These are phyloP conservation scores for Termitomyces sp. DNA, from an alignment of 768 basidiomycete genomes.

Conservation along the genomic window DNA sequence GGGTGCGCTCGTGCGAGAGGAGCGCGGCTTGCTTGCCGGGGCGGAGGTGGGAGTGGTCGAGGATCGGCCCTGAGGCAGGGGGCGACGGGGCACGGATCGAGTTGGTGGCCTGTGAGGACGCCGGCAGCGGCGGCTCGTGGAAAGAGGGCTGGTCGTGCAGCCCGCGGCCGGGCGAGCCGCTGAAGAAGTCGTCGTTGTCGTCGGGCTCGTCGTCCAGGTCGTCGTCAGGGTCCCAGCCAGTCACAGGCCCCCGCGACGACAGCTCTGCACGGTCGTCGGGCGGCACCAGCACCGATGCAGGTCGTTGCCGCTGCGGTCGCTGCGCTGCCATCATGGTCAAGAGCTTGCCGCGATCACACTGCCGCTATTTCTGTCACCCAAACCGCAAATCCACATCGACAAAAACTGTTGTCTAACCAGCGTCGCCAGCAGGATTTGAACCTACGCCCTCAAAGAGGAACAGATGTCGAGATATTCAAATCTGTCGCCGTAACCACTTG, in stretches of 20 bases:
- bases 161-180: slow-evolving; percentile 10
- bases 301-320: slow-evolving; percentile 12
- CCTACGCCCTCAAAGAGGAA: slow-evolving; percentile 45
- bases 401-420: no score
- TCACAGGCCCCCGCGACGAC: neutral
- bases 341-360: no score
- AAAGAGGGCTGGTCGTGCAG: slow-evolving; percentile 9
- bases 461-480: slow-evolving; percentile 36
- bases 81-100: slow-evolving; percentile 67
- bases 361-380: no score
- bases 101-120: slow-evolving; percentile 42
- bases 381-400: no score
- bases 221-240: slow-evolving; percentile 14
- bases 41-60: slow-evolving; percentile 89
- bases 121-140: slow-evolving; percentile 16
- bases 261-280: slow-evolving; percentile 8
- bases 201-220: slow-evolving; percentile 15
- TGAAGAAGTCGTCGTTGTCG: slow-evolving; percentile 20
- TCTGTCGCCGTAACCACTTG: slow-evolving; percentile 78
- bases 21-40: slow-evolving; percentile 92
- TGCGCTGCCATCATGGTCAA: slow-evolving; percentile 11
- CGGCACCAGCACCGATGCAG: slow-evolving; percentile 10
- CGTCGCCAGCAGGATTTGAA: slow-evolving; percentile 16
- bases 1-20: slow-evolving; percentile 91
- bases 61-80: slow-evolving; percentile 58